A percentile compares a stretch with the other conserved stretches of the same genome.
These are phyloP conservation scores for Taphrina confusa DNA, from an alignment of 1,139 yeast genomes.

Conservation along the genomic window DNA sequence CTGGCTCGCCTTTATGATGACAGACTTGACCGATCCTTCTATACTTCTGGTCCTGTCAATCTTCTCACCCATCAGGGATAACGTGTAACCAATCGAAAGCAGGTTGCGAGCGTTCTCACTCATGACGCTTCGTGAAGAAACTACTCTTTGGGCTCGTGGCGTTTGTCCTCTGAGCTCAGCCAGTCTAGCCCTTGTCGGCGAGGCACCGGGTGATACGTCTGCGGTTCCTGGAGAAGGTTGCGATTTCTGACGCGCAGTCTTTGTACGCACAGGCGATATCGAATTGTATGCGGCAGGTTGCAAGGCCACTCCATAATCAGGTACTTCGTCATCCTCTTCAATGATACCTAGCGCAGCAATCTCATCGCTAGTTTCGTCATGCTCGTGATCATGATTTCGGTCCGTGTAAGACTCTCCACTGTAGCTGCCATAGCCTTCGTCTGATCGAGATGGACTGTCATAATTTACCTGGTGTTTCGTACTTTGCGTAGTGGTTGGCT, in stretches of 20 bases:
- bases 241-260: neutral
- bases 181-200: constrained; percentile 16
- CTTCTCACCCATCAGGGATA: constrained; percentile 30
- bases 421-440: constrained; percentile 30
- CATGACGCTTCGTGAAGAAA: constrained; percentile 5
- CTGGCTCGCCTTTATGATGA: constrained; percentile 30
- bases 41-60: constrained; percentile 22
- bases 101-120: constrained; percentile 29
- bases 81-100: constrained; percentile 24
- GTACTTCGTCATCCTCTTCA: constrained; percentile 20
- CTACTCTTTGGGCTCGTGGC: neutral
- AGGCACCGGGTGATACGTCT: neutral
- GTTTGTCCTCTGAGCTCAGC: constrained; percentile 8
- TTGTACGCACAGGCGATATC: neutral
- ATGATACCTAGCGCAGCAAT: constrained; percentile 33
- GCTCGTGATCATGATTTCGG: constrained; percentile 4
- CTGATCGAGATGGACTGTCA: constrained; percentile 25
- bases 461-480: neutral
- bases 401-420: constrained; percentile 19
- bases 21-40: constrained; percentile 29
- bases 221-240: neutral
- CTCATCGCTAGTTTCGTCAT: constrained; percentile 26
- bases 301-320: constrained; percentile 27
- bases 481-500: neutral
- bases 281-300: constrained; percentile 11